Conservation (phyloP, 768 basidiomycete genomes). For the Sporobolomyces phaffii region DNA sequence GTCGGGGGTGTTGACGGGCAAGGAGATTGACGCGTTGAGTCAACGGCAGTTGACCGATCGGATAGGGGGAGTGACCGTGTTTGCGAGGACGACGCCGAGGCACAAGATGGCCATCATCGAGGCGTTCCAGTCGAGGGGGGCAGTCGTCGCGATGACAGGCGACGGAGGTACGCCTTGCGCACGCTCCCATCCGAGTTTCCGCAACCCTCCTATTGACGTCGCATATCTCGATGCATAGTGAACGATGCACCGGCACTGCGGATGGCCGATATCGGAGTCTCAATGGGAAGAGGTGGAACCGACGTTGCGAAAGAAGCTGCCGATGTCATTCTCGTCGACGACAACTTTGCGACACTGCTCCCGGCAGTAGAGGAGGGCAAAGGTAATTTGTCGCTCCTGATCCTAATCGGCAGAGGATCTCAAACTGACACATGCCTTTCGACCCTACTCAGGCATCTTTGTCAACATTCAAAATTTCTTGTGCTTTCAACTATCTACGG, state of each 20-base stretch:
- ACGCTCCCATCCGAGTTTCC: too few species aligned
- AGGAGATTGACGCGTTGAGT: constrained; percentile 75
- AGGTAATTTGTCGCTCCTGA: constrained; percentile 46
- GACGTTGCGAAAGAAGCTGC: constrained; percentile 98
- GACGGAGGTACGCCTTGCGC: constrained; percentile 65
- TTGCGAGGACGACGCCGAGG: constrained; percentile 89
- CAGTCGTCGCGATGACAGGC: constrained; percentile 93
- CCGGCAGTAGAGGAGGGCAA: constrained; percentile 60
- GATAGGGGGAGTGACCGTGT: constrained; percentile 75
- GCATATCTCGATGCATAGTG: constrained; percentile 51
- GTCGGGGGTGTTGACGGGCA: constrained; percentile 62
- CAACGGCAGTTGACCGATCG: constrained; percentile 73
- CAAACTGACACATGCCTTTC: not conserved
- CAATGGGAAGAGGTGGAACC: constrained; percentile 97
- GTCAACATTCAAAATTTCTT: constrained; percentile 99
- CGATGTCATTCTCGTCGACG: constrained; percentile 92
- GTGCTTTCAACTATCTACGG: constrained; percentile 92
- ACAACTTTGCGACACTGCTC: constrained; percentile 90
- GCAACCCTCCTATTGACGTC: not conserved
- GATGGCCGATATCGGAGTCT: constrained; percentile 95
- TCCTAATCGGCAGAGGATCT: not conserved
- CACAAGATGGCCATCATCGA: constrained; percentile 98
- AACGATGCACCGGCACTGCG: constrained; percentile 96
- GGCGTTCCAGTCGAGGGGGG: constrained; percentile 82
- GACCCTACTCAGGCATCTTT: constrained; percentile 85